Base-by-base conservation (phyloP, 176 grass and related monocot genomes). In the Aegilops sharonensis region DNA sequence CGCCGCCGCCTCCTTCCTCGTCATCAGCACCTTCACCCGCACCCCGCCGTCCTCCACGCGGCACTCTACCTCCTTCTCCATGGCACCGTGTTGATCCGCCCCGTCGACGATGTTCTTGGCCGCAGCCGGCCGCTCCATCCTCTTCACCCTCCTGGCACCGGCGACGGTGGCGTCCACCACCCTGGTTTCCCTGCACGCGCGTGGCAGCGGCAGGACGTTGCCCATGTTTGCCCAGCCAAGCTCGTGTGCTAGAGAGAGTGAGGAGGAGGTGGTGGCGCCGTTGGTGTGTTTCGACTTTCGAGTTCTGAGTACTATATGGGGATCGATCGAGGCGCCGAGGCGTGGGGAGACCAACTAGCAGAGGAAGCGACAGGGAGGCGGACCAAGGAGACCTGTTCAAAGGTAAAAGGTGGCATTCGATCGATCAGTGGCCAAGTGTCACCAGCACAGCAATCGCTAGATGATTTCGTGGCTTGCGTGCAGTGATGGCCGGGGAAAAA, bases 11-110 rank as follows among this genome's bases (percentile, higher is more conserved):
- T 91, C 89, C 77, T 82, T 82, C 89, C 79, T 87, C 77, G 31
- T 82, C 87, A 94, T 56, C 89, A 89, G 87, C 30, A 94, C 80
- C 87, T 68, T 89, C 81, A 94, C 29, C 54, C 65, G 87, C 17
- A 85, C 18, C 6, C 52, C 75, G 18, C 25, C 79, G 0, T 30
- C 88, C 24, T 82, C 84, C 79, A 82, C 84, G 10, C 42, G 42
- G 42, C 42, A 45, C 42, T 45, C 42, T 6, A 78, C 40, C 24
- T 45, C 35, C 21, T 6, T 7, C 30, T 31, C 54, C 27, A 13
- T 5, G 42, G 11, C 6, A 37, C 36, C 36, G 36, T 37, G 36
- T 37, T 37, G 36, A 37, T 37, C 36, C 36, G 36, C 36, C 36
- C 36, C 36, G 36, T 32, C 27, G 23, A 65, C 63, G 63, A 30